Percentiles rank a stretch among this genome's conserved stretches.
Evolutionary conservation across 306 rosid species (phyloP).

Genomic region (Cyclanthera cordifolia): DNA sequence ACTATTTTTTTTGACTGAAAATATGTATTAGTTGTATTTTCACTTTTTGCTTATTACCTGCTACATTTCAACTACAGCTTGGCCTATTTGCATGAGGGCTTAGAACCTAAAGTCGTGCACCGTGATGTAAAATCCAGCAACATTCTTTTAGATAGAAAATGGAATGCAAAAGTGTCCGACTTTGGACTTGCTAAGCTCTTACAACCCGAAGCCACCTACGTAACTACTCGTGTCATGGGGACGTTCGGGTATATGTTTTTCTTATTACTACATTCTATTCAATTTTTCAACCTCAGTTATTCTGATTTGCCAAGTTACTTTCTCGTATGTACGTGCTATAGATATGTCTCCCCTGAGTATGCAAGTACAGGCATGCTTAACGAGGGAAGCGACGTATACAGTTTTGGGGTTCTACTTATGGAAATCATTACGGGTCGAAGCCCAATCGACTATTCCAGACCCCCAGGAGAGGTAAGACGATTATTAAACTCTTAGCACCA

Average conservation of each 20-base stretch:
- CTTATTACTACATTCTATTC: neutral
- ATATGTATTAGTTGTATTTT: neutral
- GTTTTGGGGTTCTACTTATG: slow-evolving; percentile 92
- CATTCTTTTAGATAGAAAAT: slow-evolving; percentile 78
- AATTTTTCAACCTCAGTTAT: neutral
- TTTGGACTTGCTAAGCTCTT: slow-evolving; percentile 95
- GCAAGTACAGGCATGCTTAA: slow-evolving; percentile 96
- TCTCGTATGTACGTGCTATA: slow-evolving; percentile 27
- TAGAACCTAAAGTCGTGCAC: slow-evolving; percentile 98
- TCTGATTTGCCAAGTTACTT: neutral
- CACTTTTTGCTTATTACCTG: neutral
- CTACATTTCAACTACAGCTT: slow-evolving; percentile 39
- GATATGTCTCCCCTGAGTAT: slow-evolving; percentile 94
- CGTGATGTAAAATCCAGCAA: slow-evolving; percentile 92
- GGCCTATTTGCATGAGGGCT: slow-evolving; percentile 90
- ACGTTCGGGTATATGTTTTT: slow-evolving; percentile 75
- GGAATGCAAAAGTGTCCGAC: slow-evolving; percentile 89
- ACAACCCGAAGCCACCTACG: slow-evolving; percentile 68
- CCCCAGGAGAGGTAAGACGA: slow-evolving; percentile 74
- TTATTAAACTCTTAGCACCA: slow-evolving; percentile 2
- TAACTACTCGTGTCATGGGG: slow-evolving; percentile 96
- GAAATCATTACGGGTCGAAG: slow-evolving; percentile 94
- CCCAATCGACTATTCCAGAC: slow-evolving; percentile 80
- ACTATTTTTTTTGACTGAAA: too few relatives aligned
- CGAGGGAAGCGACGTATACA: slow-evolving; percentile 85